Base-by-base conservation (phyloP, 352 stramenopile genomes). In the Phytophthora citricola region DNA sequence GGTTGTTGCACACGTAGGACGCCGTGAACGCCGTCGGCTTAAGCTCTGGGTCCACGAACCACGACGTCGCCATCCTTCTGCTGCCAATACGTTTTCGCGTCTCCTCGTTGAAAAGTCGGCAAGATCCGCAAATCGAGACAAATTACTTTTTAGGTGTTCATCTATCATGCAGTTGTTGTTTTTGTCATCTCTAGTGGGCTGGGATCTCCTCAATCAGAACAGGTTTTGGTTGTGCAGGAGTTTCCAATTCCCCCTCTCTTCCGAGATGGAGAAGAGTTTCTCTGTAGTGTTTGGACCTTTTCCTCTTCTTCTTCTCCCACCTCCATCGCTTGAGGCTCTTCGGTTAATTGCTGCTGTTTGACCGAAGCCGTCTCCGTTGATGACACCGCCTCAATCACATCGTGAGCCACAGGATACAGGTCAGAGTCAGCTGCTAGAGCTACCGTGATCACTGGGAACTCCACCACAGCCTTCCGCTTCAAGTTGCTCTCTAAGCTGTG, bases 381-480 rank as follows among this genome's bases (percentile, higher is more conserved):
- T 12, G 55, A 55, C 9, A 94, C 49, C 5, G 79, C 50, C 66
- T 94, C 84, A 44, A 95, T 94, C 45, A 81, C 58, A 51, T 93
- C 85, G 39, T 91, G 69, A 12, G 77, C 84, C 6, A 90, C 56
- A 2, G 74, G 69, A 34, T 93, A 95, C 53, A 89, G 24, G 22
- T 78, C 72, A 1, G 81, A 69, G 31, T 91, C 75, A 4, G 61
- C 48, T 4, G 57, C 52, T 2, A 87, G 64, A 31, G 75, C 81
- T 26, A 95, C 83, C 2, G 68, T 77, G 58, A 94, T 80, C 15
- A 94, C 69, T 2, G 88, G 88, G 54, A 92, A 95, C 60, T 95
- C 88, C 6, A 95, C 82, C 8, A 95, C 58, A 3, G 79, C 78
- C 57, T 94, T 93, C 32, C 84, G 85, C 53, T 90, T 89, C 29